Evolutionary conservation across 345 rosid species (phyloP).

Genomic region (Physaria fendleri): DNA sequence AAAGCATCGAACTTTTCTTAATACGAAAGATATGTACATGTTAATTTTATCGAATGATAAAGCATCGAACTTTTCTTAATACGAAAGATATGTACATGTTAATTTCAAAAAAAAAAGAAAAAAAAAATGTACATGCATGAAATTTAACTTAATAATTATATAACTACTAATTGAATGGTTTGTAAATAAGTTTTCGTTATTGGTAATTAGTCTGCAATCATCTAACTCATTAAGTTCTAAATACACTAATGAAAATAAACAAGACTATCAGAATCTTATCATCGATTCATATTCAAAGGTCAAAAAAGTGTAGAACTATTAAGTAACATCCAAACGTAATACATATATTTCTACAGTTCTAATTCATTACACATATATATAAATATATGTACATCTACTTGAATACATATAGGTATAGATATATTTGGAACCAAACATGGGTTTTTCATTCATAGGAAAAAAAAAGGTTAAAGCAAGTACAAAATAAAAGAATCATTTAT

Average conservation of each 20-base stretch:
- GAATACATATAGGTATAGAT: neutral
- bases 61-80: neutral
- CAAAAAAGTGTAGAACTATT: neutral
- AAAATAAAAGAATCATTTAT: constrained; percentile 20
- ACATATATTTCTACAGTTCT: neutral
- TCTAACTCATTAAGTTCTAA: neutral
- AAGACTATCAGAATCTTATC: neutral
- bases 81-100: neutral
- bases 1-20: neutral
- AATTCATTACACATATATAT: too few species aligned
- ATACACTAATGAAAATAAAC: neutral
- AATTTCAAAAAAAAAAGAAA: too few species aligned
- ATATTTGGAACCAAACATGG: constrained; percentile 16
- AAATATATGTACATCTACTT: too few species aligned
- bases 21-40: neutral
- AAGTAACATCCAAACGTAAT: neutral
- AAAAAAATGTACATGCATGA: neutral
- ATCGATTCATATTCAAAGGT: neutral
- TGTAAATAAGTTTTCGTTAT: neutral
- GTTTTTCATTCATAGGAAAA: constrained; percentile 4
- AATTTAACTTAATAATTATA: neutral
- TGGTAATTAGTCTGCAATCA: neutral
- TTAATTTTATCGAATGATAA: neutral
- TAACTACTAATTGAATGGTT: neutral
- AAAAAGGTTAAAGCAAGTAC: constrained; percentile 16